Conservation (phyloP, 148 eudicot genomes). For the Rhododendron mucronatum region DNA sequence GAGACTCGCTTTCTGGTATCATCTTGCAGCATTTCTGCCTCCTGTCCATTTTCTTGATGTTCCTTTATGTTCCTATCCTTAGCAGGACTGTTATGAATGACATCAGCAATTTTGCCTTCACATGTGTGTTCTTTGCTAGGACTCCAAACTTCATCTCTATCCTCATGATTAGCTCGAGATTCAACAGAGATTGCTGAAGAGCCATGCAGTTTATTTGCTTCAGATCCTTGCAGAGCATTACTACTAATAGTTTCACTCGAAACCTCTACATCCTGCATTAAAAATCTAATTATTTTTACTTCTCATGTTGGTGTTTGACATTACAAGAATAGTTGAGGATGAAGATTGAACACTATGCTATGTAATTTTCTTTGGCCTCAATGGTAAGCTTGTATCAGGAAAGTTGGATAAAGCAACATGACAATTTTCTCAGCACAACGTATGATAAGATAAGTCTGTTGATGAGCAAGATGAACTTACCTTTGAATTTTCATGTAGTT, state of each 20-base stretch:
- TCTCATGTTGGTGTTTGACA: not conserved
- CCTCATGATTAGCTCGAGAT: not conserved
- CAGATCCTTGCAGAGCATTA: conserved; percentile 7
- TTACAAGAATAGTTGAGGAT: conserved; percentile 11
- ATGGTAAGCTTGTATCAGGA: conserved; percentile 17
- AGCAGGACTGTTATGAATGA: not conserved
- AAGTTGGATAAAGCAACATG: conserved; percentile 18
- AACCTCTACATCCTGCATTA: not conserved
- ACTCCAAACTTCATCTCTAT: not conserved
- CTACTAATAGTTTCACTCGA: not conserved
- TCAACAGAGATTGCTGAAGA: not conserved
- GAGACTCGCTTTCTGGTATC: conserved; percentile 5
- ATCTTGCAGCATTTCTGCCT: conserved; percentile 16
- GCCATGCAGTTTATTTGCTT: not conserved
- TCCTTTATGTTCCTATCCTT: conserved; percentile 15
- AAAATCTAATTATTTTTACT: not conserved
- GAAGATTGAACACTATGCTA: conserved; percentile 20
- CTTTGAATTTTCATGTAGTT: conserved; percentile 15
- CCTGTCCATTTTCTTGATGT: conserved; percentile 24
- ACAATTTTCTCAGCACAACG: conserved; percentile 20
- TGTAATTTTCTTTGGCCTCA: conserved; percentile 21
- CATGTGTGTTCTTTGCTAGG: not conserved
- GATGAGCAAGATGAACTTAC: conserved; percentile 30
- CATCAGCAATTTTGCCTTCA: not conserved
- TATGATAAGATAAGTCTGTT: conserved; percentile 29